These are phyloP conservation scores for Suillus tomentosus DNA, from an alignment of 768 basidiomycete species.

Conservation along the genomic window DNA sequence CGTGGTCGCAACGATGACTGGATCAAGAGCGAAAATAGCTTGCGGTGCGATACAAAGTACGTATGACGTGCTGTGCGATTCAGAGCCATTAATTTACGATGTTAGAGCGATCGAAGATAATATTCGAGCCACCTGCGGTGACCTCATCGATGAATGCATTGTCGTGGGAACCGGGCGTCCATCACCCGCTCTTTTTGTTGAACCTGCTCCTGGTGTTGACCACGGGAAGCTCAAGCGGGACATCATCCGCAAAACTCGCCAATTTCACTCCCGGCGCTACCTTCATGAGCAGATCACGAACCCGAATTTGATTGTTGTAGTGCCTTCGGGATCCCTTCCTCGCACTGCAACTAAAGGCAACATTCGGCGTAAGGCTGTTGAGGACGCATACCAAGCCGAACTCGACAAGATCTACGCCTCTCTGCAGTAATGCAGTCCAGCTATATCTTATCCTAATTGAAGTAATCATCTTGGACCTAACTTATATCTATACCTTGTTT, in stretches of 20 bases:
- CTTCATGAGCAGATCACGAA: slow-evolving; percentile 76
- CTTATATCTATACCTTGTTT: slow-evolving; percentile 16
- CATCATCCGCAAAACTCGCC: slow-evolving; percentile 70
- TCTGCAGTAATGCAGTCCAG: slow-evolving; percentile 18
- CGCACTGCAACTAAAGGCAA: slow-evolving; percentile 83
- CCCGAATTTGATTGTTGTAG: slow-evolving; percentile 66
- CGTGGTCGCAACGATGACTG: slow-evolving; percentile 81
- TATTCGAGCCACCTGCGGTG: slow-evolving; percentile 61
- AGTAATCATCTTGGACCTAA: slow-evolving; percentile 17
- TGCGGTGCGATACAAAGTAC: slow-evolving; percentile 76
- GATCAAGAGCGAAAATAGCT: slow-evolving; percentile 81
- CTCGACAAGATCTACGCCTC: slow-evolving; percentile 60
- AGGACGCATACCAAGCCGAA: slow-evolving; percentile 57
- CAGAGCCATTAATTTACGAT: slow-evolving; percentile 15
- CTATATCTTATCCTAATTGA: background rate
- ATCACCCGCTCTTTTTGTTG: slow-evolving; percentile 75
- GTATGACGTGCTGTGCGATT: slow-evolving; percentile 18
- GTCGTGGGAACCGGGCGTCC: slow-evolving; percentile 79
- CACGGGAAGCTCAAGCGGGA: slow-evolving; percentile 64
- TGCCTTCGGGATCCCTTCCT: slow-evolving; percentile 65
- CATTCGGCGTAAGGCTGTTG: slow-evolving; percentile 74
- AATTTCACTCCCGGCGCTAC: slow-evolving; percentile 75
- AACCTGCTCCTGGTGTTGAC: slow-evolving; percentile 56
- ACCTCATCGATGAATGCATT: slow-evolving; percentile 70
- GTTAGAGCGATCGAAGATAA: slow-evolving; percentile 76